Evolutionary conservation across 495 filamentous ascomycete genomes (phyloP), one percentile per base, ranked within the genome.

Genomic region (Daldinia decipiens): DNA sequence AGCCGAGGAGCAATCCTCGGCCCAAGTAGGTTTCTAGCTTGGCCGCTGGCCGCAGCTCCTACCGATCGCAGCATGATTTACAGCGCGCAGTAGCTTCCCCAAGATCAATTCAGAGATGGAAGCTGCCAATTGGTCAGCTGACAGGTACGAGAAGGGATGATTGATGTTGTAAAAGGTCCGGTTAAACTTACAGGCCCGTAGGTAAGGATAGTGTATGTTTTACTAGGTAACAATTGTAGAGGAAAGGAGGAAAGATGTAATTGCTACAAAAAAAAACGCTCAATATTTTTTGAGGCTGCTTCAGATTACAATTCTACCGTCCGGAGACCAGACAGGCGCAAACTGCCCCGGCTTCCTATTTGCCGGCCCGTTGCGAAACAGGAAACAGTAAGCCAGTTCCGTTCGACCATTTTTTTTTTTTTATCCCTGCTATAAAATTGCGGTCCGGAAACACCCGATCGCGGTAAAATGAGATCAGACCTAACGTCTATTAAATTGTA

Each of bases 61-160:
- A 81, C 77, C 67, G 81, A 81, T 78, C 81, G 80, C 74, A 82
- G 75, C 81, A 83, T 83, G 77, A 54, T 76, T 53, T 57, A 39
- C 17, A 13, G 54, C 54, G 11, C 54, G 19, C 17, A 72, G 70
- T 64, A 62, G 70, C 61, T 47, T 68, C 51, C 61, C 70, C 45
- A 54, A 24, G 50, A 53, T 64, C 65, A 57, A 65, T 62, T 56
- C 53, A 52, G 52, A 58, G 54, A 32, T 21, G 57, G 47, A 65
- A 52, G 17, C 53, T 61, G 57, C 70, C 70, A 73, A 66, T 69
- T 73, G 70, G 70, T 62, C 70, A 73, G 60, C 56, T 60, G 70
- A 73, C 52, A 12, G 26, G 12, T 54, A 40, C 39, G 32, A 21
- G 21, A 29, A 72, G 29, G 32, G 53, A 39, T 64, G 34, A 64